phyloP scores from a whole-genome alignment of 805 yeast species.

The Saccharomycopsis amapae region DNA sequence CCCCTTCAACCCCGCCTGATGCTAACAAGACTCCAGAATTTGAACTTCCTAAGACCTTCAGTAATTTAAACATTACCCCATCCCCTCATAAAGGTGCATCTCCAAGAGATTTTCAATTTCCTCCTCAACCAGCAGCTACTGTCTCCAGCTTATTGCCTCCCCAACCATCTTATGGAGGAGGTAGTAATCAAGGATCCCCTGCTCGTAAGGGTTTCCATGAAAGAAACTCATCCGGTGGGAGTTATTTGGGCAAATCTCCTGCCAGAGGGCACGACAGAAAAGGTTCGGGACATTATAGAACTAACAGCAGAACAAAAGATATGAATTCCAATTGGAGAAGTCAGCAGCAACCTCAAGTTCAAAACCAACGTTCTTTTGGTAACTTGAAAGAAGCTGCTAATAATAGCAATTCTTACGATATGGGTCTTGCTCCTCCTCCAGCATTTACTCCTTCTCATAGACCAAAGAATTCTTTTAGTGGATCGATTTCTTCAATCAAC shows the following conservation, averaged over 20 bases:
- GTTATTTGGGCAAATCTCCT: slow-evolving; percentile 13
- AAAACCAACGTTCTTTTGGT: slow-evolving; percentile 3
- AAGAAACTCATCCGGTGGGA: slow-evolving; percentile 7
- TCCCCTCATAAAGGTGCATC: slow-evolving; percentile 28
- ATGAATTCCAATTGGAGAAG: slow-evolving; percentile 62
- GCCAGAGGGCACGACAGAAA: slow-evolving; percentile 29
- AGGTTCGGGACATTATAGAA: slow-evolving; percentile 35
- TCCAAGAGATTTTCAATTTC: slow-evolving; percentile 58
- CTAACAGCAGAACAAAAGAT: slow-evolving; percentile 35
- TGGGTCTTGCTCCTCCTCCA: slow-evolving; percentile 61
- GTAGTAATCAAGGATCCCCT: slow-evolving; percentile 9
- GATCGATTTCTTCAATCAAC: slow-evolving; percentile 46
- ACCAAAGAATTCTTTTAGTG: slow-evolving; percentile 62
- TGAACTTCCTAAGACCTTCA: slow-evolving; percentile 47
- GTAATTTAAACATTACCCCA: slow-evolving; percentile 29
- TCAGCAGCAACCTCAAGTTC: slow-evolving; percentile 36
- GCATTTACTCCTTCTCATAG: slow-evolving; percentile 73
- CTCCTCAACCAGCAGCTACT: slow-evolving; percentile 34
- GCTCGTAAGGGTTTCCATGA: slow-evolving; percentile 11
- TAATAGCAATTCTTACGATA: slow-evolving; percentile 69
- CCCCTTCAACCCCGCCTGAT: slow-evolving; percentile 19
- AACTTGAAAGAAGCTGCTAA: neutral
- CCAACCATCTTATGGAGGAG: slow-evolving; percentile 42
- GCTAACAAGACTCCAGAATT: slow-evolving; percentile 30
- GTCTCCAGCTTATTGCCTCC: slow-evolving; percentile 39